phyloP scores from a whole-genome alignment of 495 filamentous ascomycete species.

The Hypoxylon lienhwacheense region DNA sequence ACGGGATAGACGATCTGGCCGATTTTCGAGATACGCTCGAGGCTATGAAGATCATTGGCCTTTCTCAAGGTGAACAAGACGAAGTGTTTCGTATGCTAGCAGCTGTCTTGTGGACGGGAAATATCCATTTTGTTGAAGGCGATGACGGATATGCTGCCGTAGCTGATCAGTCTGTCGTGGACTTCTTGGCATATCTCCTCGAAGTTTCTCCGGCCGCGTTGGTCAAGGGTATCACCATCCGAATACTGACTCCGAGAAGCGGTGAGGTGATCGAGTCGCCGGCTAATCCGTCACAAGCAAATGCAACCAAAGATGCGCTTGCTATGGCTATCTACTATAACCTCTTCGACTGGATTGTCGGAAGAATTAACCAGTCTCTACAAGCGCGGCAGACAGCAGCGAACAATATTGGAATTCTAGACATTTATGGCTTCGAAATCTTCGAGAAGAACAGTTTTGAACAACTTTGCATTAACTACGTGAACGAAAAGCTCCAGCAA shows the following conservation, averaged over 20 bases:
- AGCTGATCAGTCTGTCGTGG: conserved; percentile 82
- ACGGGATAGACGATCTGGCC: conserved; percentile 85
- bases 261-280: conserved; percentile 91
- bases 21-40: conserved; percentile 92
- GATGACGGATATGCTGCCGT: conserved; percentile 87
- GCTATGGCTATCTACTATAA: conserved; percentile 96
- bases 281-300: conserved; percentile 86
- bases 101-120: conserved; percentile 91
- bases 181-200: conserved; percentile 91
- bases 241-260: conserved; percentile 85
- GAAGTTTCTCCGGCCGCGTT: conserved; percentile 82
- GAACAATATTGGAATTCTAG: conserved; percentile 94
- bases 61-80: conserved; percentile 87
- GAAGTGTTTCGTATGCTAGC: conserved; percentile 96
- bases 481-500: conserved; percentile 99
- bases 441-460: conserved; percentile 99
- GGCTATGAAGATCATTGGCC: conserved; percentile 92
- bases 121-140: conserved; percentile 84
- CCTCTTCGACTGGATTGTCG: conserved; percentile 98
- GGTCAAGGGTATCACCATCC: conserved; percentile 84
- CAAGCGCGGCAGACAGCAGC: conserved; percentile 72
- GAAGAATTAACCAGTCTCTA: conserved; percentile 86
- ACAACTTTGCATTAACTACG: conserved; percentile 99
- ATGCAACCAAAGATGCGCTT: conserved; percentile 88
- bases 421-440: conserved; percentile 99